Base-by-base conservation (phyloP, 1,284 basidiomycete species). In the Apiotrichum brassicae region DNA sequence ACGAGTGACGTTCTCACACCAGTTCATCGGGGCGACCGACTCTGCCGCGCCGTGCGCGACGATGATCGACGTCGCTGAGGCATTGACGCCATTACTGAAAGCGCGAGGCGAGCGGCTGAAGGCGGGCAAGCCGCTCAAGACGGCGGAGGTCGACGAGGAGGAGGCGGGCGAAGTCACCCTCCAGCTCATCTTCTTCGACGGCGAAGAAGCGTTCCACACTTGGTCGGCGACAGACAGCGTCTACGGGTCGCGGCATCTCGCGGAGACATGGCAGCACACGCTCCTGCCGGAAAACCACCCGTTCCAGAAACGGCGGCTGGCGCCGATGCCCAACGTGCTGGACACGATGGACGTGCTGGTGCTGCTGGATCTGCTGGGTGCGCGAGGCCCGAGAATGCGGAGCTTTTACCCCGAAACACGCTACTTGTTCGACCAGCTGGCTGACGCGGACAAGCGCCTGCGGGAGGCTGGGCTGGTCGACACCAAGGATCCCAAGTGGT, bases 1-100 rank as follows among this genome's bases (percentile, higher is more conserved):
- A n/a, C n/a, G n/a, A n/a, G n/a, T n/a, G n/a, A n/a, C n/a, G n/a
- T 9, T 34, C 33, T 30, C 8, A 39, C 30, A 16, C 3, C 74
- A 89, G 87, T 99, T 99, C 68, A 77, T 99, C 60, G 95, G 95
- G 23, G 95, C 95, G 9, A 98, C 92, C 6, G 95, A 99, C 71
- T 97, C 91, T 7, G 95, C 95, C 1, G 91, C 89, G 22, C 86
- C 95, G 1, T 95, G 93, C 62, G 92, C 92, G 2, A 84, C 97
- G 74, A 81, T 97, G 76, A 79, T 95, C 30, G 90, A 95, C 71
- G 76, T 93, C 14, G 93, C 90, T 0, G 84, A 90, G 70, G 76
- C 85, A 3, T 72, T 97, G 33, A 76, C 82, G 79, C 72, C 82
- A 76, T 71, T 93, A 28, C 73, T 97, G 12, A 77, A 84, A 28